Percentiles rank a stretch among this genome's conserved stretches.
Conservation (phyloP, 352 stramenopile species). For the Pythium rishiriense region DNA sequence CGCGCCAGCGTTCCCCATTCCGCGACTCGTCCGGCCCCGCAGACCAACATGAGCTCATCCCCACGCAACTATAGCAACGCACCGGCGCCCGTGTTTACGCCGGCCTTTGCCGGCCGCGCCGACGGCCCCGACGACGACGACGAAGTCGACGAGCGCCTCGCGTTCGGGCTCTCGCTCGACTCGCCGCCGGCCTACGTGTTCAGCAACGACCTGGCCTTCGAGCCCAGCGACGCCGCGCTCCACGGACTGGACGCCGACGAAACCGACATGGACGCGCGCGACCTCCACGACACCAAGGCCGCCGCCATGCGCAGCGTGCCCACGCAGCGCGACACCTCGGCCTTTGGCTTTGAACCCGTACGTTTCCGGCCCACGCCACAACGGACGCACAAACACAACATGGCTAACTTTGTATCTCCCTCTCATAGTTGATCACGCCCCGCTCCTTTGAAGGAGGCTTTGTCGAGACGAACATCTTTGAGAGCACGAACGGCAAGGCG, state of each 20-base stretch:
- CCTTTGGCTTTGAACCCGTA: constrained; percentile 27
- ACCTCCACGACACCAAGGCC: constrained; percentile 31
- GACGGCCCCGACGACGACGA: constrained; percentile 20
- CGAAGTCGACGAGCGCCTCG: constrained; percentile 21
- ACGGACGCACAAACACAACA: too few relatives aligned
- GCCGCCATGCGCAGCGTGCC: constrained; percentile 27
- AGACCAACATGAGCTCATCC: constrained; percentile 19
- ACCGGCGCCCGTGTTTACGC: constrained; percentile 20
- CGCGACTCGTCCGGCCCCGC: constrained; percentile 10
- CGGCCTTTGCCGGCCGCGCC: constrained; percentile 15
- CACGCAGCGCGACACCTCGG: constrained; percentile 24
- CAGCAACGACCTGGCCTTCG: constrained; percentile 32
- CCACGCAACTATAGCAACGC: background rate
- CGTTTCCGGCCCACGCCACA: too few relatives aligned
- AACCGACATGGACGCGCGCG: constrained; percentile 12
- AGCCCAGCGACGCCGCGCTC: constrained; percentile 2
- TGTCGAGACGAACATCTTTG: constrained; percentile 27
- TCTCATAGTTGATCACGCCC: constrained; percentile 25
- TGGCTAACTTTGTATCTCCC: constrained; percentile 6
- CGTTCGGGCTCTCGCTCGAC: constrained; percentile 34
- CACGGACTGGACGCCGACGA: constrained; percentile 21
- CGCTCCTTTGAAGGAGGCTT: constrained; percentile 25
- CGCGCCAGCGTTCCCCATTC: constrained; percentile 12
- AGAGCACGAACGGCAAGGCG: constrained; percentile 19
- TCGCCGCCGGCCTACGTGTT: constrained; percentile 34